Percentiles rank a stretch among this genome's conserved stretches.
Evolutionary conservation across 1,139 yeast species (phyloP).

Genomic region (Suhomyces bokatorum): DNA sequence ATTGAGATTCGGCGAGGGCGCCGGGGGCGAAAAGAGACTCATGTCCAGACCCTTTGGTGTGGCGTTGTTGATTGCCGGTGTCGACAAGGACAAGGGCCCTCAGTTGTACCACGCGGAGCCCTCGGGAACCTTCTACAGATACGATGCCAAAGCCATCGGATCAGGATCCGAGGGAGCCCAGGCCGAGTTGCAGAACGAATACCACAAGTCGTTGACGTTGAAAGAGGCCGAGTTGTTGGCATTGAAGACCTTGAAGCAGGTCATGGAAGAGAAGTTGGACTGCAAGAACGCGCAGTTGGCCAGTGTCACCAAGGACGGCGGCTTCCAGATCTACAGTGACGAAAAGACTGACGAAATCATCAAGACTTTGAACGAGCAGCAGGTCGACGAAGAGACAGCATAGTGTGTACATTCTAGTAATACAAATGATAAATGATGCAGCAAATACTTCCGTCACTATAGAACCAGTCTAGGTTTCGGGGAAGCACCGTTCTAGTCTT

Average conservation of each 20-base stretch:
- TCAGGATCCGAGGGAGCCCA: conserved; percentile 99
- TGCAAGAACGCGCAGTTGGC: conserved; percentile 95
- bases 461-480: conserved; percentile 20
- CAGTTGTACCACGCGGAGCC: conserved; percentile 99
- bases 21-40: conserved; percentile 92
- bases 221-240: conserved; percentile 91
- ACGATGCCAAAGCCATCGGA: conserved; percentile 98
- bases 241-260: conserved; percentile 90
- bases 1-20: conserved; percentile 96
- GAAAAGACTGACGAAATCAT: conserved; percentile 83
- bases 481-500: conserved; percentile 48
- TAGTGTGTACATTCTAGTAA: conserved; percentile 6
- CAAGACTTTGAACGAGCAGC: conserved; percentile 70
- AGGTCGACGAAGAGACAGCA: conserved; percentile 38
- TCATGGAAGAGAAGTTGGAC: conserved; percentile 98
- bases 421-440: conserved; percentile 6
- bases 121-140: conserved; percentile 94
- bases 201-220: conserved; percentile 90
- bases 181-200: conserved; percentile 94
- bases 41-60: conserved; percentile 99
- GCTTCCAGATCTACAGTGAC: conserved; percentile 84
- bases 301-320: conserved; percentile 81
- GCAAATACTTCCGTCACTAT: neutral
- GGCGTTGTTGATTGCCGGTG: conserved; percentile 92
- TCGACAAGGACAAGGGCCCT: conserved; percentile 90